These are phyloP conservation scores for Fragosphaeria purpurea DNA, from an alignment of 2,329 filamentous ascomycete genomes.

Conservation along the genomic window DNA sequence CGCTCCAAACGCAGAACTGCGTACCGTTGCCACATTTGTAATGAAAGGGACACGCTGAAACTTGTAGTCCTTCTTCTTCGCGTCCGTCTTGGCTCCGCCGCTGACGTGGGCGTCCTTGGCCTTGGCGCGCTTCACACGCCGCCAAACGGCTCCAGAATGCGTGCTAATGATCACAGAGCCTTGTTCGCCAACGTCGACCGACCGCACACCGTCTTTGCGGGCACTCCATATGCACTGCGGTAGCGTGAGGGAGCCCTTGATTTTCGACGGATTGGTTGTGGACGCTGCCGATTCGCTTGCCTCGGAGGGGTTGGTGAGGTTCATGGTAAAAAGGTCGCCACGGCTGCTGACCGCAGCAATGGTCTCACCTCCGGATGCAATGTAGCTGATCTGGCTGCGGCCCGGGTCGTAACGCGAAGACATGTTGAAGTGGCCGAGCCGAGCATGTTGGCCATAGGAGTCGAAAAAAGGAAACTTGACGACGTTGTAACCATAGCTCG, in stretches of 20 bases:
- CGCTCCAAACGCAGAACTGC: constrained; percentile 81
- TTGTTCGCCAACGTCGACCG: constrained; percentile 82
- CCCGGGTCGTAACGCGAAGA: constrained; percentile 52
- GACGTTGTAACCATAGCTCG: constrained; percentile 91
- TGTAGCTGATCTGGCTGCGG: constrained; percentile 59
- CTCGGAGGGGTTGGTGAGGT: constrained; percentile 60
- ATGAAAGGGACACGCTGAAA: constrained; percentile 85
- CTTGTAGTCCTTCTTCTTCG: constrained; percentile 81
- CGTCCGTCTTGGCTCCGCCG: constrained; percentile 26
- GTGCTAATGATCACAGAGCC: constrained; percentile 93
- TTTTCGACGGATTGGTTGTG: constrained; percentile 87
- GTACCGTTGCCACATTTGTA: constrained; percentile 72
- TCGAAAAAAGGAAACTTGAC: constrained; percentile 70
- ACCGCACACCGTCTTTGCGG: constrained; percentile 74
- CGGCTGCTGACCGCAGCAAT: constrained; percentile 78
- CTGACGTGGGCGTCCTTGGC: constrained; percentile 54
- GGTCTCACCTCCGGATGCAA: constrained; percentile 80
- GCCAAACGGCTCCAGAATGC: constrained; percentile 86
- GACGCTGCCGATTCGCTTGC: constrained; percentile 52
- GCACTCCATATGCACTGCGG: constrained; percentile 84
- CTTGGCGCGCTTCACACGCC: constrained; percentile 70
- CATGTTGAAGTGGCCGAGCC: constrained; percentile 55
- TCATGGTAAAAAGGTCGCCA: constrained; percentile 81
- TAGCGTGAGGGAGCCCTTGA: constrained; percentile 67
- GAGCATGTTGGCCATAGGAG: constrained; percentile 49